Base-by-base conservation (phyloP, 768 basidiomycete genomes). In the Leccinum olivaceopallidum region DNA sequence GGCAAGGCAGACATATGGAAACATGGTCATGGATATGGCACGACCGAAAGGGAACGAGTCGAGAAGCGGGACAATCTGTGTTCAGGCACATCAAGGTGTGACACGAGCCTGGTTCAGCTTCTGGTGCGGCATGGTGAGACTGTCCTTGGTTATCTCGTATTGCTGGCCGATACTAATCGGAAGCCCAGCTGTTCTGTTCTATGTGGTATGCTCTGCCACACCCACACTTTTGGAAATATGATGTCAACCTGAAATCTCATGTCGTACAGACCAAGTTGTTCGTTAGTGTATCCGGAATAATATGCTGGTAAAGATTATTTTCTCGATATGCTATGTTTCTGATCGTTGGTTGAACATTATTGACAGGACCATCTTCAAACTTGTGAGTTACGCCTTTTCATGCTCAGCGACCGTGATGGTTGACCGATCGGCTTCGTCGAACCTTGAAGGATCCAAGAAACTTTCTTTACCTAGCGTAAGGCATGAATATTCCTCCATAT, bases 61-160 rank as follows among this genome's bases (percentile, higher is more conserved):
- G 47, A 13, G 69, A 69, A n/a, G 56, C 69, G 6, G 39, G 57
- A 47, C 69, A 71, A 7, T 56, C 60, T 10, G 9, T 55, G 52
- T 66, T 66, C 56, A 60, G 50, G 52, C 69, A 70, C 62, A 70
- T 39, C 66, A 62, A 53, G 6, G 26, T 14, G 3, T 53, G 16
- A 34, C 68, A 69, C 1, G 55, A 55, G 2, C 14, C 14, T 37
- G 5, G 20, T 59, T 7, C 52, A 2, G 5, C 14, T 58, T 3
- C 63, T 67, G 26, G 30, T 62, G 14, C 53, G 66, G 1, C 9
- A 32, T 32, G 32, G 32, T 32, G 32, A 32, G 28, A 30, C 1
- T 24, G n/a, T 52, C 22, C 22, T 16, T 2, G 22, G 6, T 26
- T 49, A 26, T 50, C 26, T 39, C 16, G 18, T 42, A 10, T 53